Evolutionary conservation across 2,329 filamentous ascomycete genomes (phyloP), one percentile per base, ranked within the genome.

Genomic region (Neoscytalidium dimidiatum): DNA sequence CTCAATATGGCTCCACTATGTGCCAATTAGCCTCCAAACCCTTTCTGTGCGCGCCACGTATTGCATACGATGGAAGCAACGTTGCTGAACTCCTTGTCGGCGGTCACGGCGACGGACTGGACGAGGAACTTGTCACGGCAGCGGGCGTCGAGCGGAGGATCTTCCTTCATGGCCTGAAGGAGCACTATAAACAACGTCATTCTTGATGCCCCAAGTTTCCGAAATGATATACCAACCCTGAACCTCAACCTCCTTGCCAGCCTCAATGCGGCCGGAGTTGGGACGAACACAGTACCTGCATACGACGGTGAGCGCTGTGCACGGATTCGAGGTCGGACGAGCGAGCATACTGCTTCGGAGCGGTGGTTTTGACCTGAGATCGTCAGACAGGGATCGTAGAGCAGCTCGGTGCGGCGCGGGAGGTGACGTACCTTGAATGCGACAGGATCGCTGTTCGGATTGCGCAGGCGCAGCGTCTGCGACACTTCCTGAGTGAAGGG

Each of bases 81-180:
- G 75, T 90, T 96, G 66, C 85, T 84, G 72, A 92, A 92, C 73
- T 97, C 92, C 81, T 93, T 92, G 74, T 96, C 92, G 68, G 88
- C 84, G 23, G 90, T 90, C 69, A 97, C 91, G 60, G 88, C 84
- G 56, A 96, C 92, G 28, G 94, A 96, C 81, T 98, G 94, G 38
- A 98, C 94, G 63, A 98, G 87, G 79, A 98, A 98, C 83, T 98
- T 98, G 85, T 98, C 94, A 78, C 92, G 90, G 83, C 95, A 99
- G 79, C 92, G 94, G 68, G 91, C 89, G 77, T 97, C 94, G 65
- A 84, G 79, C 21, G 94, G 87, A 64, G 94, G 94, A 74, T 98
- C 94, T 75, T 92, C 88, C 84, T 97, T 97, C 95, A 99, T 97
- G 26, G 94, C 93, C 82, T 99, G 95, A 46, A 99, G 88, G 41